Percentiles rank a stretch among this genome's conserved stretches.
These are phyloP conservation scores for Bolboschoenoplectus hybrid DNA, from an alignment of 202 grass and related monocot species.

Conservation along the genomic window DNA sequence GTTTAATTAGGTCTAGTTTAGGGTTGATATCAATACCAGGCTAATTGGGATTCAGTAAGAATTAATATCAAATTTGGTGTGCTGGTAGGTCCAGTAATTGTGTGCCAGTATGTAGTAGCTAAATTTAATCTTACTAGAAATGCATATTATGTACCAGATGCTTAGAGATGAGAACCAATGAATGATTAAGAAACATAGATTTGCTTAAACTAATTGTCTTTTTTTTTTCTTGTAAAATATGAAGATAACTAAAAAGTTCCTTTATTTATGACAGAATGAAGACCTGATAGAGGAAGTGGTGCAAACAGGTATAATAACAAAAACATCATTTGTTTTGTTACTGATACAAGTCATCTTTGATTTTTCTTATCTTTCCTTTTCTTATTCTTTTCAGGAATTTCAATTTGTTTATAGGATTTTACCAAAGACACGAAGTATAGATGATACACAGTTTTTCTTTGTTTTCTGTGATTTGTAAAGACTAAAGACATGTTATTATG, in stretches of 20 bases:
- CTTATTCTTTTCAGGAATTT: not conserved
- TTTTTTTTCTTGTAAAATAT: not conserved
- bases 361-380: not conserved
- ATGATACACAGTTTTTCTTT: not conserved
- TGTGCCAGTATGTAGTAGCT: not conserved
- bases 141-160: not conserved
- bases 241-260: not conserved
- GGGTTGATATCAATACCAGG: not conserved
- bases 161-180: not conserved
- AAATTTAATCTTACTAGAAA: not conserved
- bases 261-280: conserved; percentile 20
- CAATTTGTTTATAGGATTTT: conserved; percentile 11
- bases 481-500: not conserved
- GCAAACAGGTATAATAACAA: not conserved
- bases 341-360: not conserved
- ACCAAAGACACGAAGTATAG: not conserved
- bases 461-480: conserved; percentile 18
- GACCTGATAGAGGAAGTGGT: not conserved
- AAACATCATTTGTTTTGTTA: not conserved
- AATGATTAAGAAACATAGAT: not conserved
- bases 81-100: not conserved
- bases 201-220: not conserved
- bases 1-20: conserved; percentile 5
- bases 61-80: not conserved
- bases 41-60: not conserved